Evolutionary conservation across 2,329 filamentous ascomycete species (phyloP), one percentile per base, ranked within the genome.

Genomic region (Neospermospora avenae): DNA sequence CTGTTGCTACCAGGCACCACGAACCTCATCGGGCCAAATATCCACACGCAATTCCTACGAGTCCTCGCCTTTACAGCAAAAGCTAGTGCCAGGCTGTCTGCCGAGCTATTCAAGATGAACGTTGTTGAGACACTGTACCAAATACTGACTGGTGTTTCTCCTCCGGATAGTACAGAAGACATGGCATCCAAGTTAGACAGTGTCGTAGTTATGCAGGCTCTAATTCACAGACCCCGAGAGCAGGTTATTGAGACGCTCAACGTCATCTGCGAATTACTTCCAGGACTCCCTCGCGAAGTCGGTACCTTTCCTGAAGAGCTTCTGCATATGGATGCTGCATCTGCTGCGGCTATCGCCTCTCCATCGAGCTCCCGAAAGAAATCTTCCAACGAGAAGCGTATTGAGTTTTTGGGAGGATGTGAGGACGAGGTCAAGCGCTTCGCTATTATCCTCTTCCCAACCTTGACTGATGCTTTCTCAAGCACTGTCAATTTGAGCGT

Each of bases 51-150:
- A 71, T 98, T 99, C 71, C 81, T 99, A 22, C 88, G 93, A 35
- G 92, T 98, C 6, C 79, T 99, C 58, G 90, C 93, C 4, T 96
- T 96, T 67, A 93, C 90, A 3, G 91, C 93, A 42, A 90, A 90
- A 67, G 91, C 92, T 2, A 98, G 95, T 71, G 91, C 95, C 18
- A 84, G 83, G 14, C 80, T 97, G 22, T 96, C 95, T 3, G 89
- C 90, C 2, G 93, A 97, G 69, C 81, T 99, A 13, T 87, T 99
- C 74, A 96, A 93, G 76, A 90, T 98, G 83, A 93, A 97, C 68
- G 89, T 99, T 57, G 95, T 99, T 25, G 95, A 98, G 75, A 99
- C 95, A 0, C 80, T 99, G 2, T 99, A 98, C 72, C 95, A 99
- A 74, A 98, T 99, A 44, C 77, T 99, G 53, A 98, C 95, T 0